These are phyloP conservation scores for Stachybotrys chlorohalonatus DNA, from an alignment of 2,329 filamentous ascomycete species.

Conservation along the genomic window DNA sequence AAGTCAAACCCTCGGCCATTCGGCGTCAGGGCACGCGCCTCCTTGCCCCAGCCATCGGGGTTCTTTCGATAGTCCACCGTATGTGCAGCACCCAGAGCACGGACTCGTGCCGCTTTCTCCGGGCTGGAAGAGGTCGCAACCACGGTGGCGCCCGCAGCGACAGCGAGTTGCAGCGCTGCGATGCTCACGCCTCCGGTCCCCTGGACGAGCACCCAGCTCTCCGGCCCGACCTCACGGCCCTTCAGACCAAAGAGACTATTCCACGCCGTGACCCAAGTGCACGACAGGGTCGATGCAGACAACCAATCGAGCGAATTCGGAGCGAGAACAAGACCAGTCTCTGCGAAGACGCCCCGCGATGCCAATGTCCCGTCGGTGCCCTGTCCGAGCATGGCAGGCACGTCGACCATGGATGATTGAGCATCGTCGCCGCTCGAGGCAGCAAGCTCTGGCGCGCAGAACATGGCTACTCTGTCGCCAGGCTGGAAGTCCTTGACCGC, in stretches of 20 bases:
- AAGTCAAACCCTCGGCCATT: conserved; percentile 47
- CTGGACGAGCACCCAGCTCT: conserved; percentile 25
- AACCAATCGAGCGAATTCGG: conserved; percentile 31
- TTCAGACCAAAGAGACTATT: conserved; percentile 39
- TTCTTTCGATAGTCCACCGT: conserved; percentile 52
- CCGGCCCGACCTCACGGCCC: conserved; percentile 26
- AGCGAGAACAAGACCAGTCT: conserved; percentile 44
- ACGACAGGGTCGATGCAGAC: conserved; percentile 34
- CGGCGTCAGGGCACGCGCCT: conserved; percentile 39
- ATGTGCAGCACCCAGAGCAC: conserved; percentile 46
- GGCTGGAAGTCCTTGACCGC: conserved; percentile 34
- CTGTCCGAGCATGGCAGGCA: conserved; percentile 44
- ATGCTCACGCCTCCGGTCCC: conserved; percentile 31
- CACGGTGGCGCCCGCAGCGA: conserved; percentile 40
- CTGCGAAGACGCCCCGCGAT: conserved; percentile 47
- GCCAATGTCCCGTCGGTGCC: conserved; percentile 47
- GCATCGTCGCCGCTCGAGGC: conserved; percentile 12
- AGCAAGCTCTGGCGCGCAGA: conserved; percentile 22
- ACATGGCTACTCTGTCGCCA: conserved; percentile 48
- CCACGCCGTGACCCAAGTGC: conserved; percentile 41
- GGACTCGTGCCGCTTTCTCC: conserved; percentile 42
- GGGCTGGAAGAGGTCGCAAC: conserved; percentile 52
- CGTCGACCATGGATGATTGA: conserved; percentile 13
- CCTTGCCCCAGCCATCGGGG: conserved; percentile 46
- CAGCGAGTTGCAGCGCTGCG: conserved; percentile 29